Evolutionary conservation across 148 eudicot species (phyloP).

Genomic region (Simmondsia chinensis): DNA sequence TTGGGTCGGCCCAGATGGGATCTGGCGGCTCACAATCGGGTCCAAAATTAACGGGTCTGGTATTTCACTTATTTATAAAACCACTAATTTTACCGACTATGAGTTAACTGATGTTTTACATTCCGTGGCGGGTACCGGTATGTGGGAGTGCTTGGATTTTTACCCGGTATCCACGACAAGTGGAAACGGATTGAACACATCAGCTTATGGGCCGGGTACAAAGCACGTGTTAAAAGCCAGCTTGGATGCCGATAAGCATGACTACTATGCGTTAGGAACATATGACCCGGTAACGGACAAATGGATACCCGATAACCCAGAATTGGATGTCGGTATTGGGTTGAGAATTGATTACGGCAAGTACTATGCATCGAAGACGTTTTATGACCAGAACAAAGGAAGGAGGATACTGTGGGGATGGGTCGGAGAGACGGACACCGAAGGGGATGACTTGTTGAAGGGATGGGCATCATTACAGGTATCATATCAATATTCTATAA

Average conservation of each 20-base stretch:
- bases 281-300: constrained; percentile 35
- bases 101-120: constrained; percentile 54
- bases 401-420: constrained; percentile 89
- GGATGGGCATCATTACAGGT: constrained; percentile 96
- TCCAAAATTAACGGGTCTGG: constrained; percentile 59
- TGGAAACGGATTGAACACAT: constrained; percentile 58
- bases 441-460: constrained; percentile 46
- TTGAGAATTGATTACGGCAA: constrained; percentile 69
- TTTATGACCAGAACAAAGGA: constrained; percentile 52
- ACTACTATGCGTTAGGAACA: constrained; percentile 68
- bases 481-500: constrained; percentile 3
- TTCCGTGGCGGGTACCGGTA: constrained; percentile 68
- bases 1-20: constrained; percentile 66
- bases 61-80: constrained; percentile 52
- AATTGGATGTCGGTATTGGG: constrained; percentile 74
- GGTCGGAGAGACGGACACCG: constrained; percentile 76
- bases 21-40: constrained; percentile 67
- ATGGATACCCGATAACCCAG: constrained; percentile 80
- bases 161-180: constrained; percentile 58
- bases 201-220: constrained; percentile 46
- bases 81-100: constrained; percentile 38
- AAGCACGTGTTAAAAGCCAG: constrained; percentile 82
- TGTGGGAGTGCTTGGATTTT: constrained; percentile 98
- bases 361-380: constrained; percentile 86
- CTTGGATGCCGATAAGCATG: constrained; percentile 54